phyloP scores from a whole-genome alignment of 2,329 filamentous ascomycete genomes.

The Tothia fuscella region DNA sequence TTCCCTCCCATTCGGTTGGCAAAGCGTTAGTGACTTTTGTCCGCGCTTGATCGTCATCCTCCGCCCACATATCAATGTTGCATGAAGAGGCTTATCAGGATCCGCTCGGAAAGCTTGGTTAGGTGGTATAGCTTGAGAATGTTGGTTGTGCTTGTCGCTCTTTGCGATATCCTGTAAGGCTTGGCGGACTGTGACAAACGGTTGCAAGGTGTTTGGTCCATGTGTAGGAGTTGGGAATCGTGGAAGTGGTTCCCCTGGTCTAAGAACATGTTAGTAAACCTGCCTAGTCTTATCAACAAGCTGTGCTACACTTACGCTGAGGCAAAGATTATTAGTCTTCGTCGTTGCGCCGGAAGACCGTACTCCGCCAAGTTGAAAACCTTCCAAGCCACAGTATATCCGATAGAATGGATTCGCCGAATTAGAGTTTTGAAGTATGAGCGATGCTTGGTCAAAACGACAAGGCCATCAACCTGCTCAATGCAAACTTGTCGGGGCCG shows the following conservation, averaged over 20 bases:
- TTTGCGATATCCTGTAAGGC: background rate
- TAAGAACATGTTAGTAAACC: background rate
- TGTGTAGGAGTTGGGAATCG: background rate
- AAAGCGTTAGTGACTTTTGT: too few species aligned
- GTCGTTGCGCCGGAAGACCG: background rate
- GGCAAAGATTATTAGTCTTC: background rate
- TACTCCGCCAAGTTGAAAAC: background rate
- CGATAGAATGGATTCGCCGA: background rate
- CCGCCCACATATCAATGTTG: too few species aligned
- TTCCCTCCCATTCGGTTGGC: too few species aligned
- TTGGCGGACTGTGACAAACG: background rate
- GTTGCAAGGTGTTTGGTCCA: background rate
- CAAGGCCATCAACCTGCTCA: slow-evolving; percentile 3
- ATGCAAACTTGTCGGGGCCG: background rate
- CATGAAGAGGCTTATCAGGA: too few species aligned
- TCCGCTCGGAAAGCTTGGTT: too few species aligned
- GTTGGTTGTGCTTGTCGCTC: too few species aligned
- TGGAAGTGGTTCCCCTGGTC: background rate
- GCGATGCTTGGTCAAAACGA: background rate
- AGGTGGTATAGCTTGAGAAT: too few species aligned
- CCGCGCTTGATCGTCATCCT: too few species aligned
- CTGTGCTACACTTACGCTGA: slow-evolving; percentile 4
- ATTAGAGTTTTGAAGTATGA: background rate
- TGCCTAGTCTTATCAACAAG: too few species aligned
- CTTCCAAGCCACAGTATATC: background rate